Base-by-base conservation (phyloP, 2,329 filamentous ascomycete genomes). In the Periconia sp. region DNA sequence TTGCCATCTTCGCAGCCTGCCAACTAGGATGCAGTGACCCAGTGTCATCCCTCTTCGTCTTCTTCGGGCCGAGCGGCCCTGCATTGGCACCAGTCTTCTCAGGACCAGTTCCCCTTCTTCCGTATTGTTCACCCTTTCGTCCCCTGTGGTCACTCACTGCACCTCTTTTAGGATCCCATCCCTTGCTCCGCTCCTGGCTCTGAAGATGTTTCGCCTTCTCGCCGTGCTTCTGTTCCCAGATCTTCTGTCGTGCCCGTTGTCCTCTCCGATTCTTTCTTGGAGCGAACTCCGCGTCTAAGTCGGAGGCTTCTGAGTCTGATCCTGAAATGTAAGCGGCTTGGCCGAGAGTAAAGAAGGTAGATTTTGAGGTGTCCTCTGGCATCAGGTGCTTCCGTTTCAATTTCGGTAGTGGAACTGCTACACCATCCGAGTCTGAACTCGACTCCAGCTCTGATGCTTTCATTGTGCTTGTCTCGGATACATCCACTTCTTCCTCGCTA, bases 221-320 rank as follows among this genome's bases (percentile, higher is more conserved):
- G 36, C 88, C 88, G 65, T 79, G 92, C 63, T 92, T 92, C 73
- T 89, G 86, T 73, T 92, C 88, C 76, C 84, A 88, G 45, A 94
- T 87, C 17, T 84, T 82, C 63, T 88, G 87, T 7, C 89, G 82
- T n/a, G 86, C 87, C 30, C 84, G 80, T 70, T 95, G 89, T 3
- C 89, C 89, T 33, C 83, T 78, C 16, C 87, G 79, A 59, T 92
- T 92, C 70, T 91, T 92, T 56, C 83, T 82, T 0, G 77, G 70
- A 1, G 75, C 54, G 4, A 76, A 76, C 5, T 80, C 81, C 2
- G 67, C 57, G 13, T 77, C 73, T 16, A 78, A 69, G 22, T 77
- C 73, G 38, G 90, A 87, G 16, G 88, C 73, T 50, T 88, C 85
- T 0, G 85, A 87, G 5, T 89, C 87, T 7, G 85, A 88, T 33